Base-by-base conservation (phyloP, 345 rosid genomes). In the Gossypium anomalum region DNA sequence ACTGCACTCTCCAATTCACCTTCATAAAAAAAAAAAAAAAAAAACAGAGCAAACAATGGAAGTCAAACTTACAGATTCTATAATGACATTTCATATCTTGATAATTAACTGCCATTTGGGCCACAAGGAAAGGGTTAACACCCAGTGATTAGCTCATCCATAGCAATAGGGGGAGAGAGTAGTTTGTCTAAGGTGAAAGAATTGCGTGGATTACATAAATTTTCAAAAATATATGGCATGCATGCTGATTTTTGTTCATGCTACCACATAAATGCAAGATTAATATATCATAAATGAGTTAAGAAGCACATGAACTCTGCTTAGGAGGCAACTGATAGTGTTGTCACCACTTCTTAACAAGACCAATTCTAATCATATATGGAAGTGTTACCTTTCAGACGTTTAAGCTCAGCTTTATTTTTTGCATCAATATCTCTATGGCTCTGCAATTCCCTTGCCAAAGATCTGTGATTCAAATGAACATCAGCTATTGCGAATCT, bases 1-100 rank as follows among this genome's bases (percentile, higher is more conserved):
- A 87, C 79, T n/a, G 84, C 85, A 82, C 74, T 79, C 82, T 88
- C 93, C 77, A 95, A 76, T 70, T 92, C 99, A 81, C 87, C 99
- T 96, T 83, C 70, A 69, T 47, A 79, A 81, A 72, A 29, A 29
- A 27, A 27, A 27, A 27, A 78, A 78, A 19, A 22, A 22, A 57
- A 78, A 81, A 70, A 77, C 4, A 82, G 12, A 74, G 71, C 67
- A 65, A 78, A 76, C 56, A 34, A 71, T 14, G 20, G 49, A 12
- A 6, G 29, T 74, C 56, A 73, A 59, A 73, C 47, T 4, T 73
- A 27, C 7, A 63, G 51, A 71, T 70, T 73, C 71, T 72, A 45
- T 20, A 80, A 29, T 48, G 38, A 67, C 59, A 34, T 72, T 58
- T 63, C 63, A 69, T 20, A 22, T 23, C 27, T 48, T 64, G 34